These are phyloP conservation scores for Meyerozyma sp. DNA, from an alignment of 1,139 yeast species.

Conservation along the genomic window DNA sequence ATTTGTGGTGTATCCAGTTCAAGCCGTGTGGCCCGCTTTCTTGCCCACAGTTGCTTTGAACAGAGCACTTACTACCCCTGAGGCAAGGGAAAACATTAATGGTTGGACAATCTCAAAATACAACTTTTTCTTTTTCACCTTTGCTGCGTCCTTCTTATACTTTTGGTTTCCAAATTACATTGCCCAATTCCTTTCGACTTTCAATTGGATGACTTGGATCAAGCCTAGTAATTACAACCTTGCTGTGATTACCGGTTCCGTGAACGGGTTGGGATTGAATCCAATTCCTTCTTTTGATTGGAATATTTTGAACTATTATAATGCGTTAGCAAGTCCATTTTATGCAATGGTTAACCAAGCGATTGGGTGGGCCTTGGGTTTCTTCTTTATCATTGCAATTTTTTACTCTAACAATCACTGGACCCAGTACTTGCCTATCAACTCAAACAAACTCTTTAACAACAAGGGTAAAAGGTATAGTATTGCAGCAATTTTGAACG, in stretches of 20 bases:
- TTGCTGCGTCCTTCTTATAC: constrained; percentile 11
- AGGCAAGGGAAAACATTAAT: constrained; percentile 11
- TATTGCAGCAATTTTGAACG: constrained; percentile 9
- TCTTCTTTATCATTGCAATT: constrained; percentile 10
- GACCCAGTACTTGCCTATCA: constrained; percentile 14
- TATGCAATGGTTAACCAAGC: constrained; percentile 10
- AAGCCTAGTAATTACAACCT: constrained; percentile 13
- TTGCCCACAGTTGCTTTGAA: constrained; percentile 42
- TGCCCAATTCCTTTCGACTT: constrained; percentile 11
- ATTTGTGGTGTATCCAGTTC: constrained; percentile 39
- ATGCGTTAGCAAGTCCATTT: constrained; percentile 10
- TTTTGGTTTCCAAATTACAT: constrained; percentile 17
- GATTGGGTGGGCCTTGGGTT: constrained; percentile 10
- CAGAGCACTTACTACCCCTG: constrained; percentile 27
- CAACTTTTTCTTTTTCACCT: constrained; percentile 9
- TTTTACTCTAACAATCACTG: constrained; percentile 13
- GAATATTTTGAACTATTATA: constrained; percentile 9
- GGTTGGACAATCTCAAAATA: constrained; percentile 17
- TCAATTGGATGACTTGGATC: constrained; percentile 19
- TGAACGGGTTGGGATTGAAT: constrained; percentile 14
- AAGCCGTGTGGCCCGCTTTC: constrained; percentile 44
- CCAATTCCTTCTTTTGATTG: constrained; percentile 16
- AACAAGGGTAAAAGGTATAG: constrained; percentile 12
- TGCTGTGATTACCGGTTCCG: constrained; percentile 13
- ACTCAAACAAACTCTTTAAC: constrained; percentile 9